Percentiles rank a stretch among this genome's conserved stretches.
Conservation (phyloP, 345 rosid species). For the Iberis pinnata region DNA sequence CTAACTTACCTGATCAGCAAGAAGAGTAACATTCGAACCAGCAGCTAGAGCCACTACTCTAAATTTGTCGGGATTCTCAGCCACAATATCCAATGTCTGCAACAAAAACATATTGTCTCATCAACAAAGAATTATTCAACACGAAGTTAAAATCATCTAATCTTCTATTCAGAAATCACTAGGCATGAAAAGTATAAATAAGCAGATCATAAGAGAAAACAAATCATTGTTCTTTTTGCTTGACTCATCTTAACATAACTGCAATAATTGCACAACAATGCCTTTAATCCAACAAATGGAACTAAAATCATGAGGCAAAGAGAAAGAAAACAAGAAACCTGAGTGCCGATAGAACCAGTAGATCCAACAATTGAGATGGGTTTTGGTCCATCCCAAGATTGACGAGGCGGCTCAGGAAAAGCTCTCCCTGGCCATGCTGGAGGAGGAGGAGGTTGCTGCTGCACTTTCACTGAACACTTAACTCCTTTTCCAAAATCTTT, state of each 20-base stretch:
- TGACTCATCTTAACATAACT: background rate
- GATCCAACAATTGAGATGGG: constrained; percentile 90
- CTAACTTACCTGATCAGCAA: constrained; percentile 75
- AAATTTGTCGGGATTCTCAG: constrained; percentile 84
- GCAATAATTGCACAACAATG: background rate
- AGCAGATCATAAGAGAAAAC: background rate
- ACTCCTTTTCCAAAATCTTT: constrained; percentile 41
- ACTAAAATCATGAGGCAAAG: too few relatives aligned
- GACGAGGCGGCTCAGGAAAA: constrained; percentile 50
- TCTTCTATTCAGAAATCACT: too few relatives aligned
- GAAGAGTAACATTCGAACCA: constrained; percentile 91
- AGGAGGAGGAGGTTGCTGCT: constrained; percentile 49
- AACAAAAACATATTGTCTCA: too few relatives aligned
- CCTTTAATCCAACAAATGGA: background rate
- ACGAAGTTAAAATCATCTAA: too few relatives aligned
- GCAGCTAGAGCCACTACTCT: constrained; percentile 90
- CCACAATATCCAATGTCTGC: constrained; percentile 88
- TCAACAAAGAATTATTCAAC: too few relatives aligned
- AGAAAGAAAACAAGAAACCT: too few relatives aligned
- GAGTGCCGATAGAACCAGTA: constrained; percentile 98
- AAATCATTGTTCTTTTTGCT: background rate
- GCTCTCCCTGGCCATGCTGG: constrained; percentile 98
- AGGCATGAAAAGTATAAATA: background rate
- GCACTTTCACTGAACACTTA: constrained; percentile 48
- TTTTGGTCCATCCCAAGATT: constrained; percentile 85